Evolutionary conservation across 2,329 filamentous ascomycete species (phyloP), one percentile per base, ranked within the genome.

Genomic region (Pyrenophora graminea): DNA sequence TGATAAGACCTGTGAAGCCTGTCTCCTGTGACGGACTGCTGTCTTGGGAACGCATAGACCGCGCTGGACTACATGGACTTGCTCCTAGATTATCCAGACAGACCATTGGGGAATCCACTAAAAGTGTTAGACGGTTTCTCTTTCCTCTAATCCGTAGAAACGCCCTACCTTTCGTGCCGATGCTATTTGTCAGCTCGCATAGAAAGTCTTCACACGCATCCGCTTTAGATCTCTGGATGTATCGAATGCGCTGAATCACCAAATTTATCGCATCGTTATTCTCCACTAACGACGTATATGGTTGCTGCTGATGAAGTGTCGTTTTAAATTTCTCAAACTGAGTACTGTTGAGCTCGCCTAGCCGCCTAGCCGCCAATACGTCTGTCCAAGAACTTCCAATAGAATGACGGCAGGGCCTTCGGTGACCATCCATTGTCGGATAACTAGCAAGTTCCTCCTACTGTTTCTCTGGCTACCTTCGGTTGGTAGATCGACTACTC

Each of bases 301-400:
- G 51, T 39, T 63, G 59, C 25, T 66, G 64, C 41, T 61, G 57
- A 47, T 68, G 66, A 6, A 71, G 56, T 23, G 60, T 50, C 4
- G 38, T 43, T 51, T 71, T 71, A 64, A 71, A 69, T 51, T 66
- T 69, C 40, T 71, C 67, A 32, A 70, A 71, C 44, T 70, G 68
- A 51, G 68, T 71, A 46, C 67, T 69, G 56, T 71, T 69, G 48
- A 71, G 68, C 39, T 71, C 68, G 31, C 67, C 67, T 42, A 71
- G 44, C 13, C 68, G 31, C 67, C 67, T 42, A 71, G 44, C 13
- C 68, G 62, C 68, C 68, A 71, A 51, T 70, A 71, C 3, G 70
- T 57, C 39, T 71, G 68, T n/a, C 68, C 68, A 4, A 71, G 61
- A 9, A 71, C 67, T 48, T 71, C 66, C 2, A 71, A 50, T 8